Evolutionary conservation across 1,139 yeast genomes (phyloP), one percentile per base, ranked within the genome.

Genomic region (Yamadazyma siamensis): DNA sequence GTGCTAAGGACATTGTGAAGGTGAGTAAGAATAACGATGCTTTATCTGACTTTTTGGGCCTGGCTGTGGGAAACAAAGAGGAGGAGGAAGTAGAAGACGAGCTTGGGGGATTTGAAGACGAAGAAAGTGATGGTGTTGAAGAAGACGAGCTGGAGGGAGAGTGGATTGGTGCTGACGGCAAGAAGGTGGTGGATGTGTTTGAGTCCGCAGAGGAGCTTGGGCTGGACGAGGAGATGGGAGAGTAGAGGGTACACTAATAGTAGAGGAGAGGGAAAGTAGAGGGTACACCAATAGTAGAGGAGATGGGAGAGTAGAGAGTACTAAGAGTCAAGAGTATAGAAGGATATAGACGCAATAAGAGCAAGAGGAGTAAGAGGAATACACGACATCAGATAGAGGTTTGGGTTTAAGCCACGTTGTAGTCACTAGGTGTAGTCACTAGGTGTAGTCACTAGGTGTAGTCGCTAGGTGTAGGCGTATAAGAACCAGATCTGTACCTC

Each of bases 1-100:
- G 80, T 6, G 91, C 85, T 14, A 84, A 85, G 53, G 95, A 85
- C 34, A 71, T 87, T 15, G 77, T 78, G 2, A 60, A 61, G 28
- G 57, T 77, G 4, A 64, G 80, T 3, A 74, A 67, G 39, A 66
- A 67, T 26, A 83, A 80, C 46, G 71, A 69, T 35, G 78, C 77
- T 51, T 59, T 75, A 28, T 68, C 66, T 46, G 54, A 56, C 26
- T 71, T 73, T 58, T 56, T 69, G 36, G 46, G 39, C 4, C 47
- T 43, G 4, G 51, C 54, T 14, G 47, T 47, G 5, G 45, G 43
- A 13, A 44, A 49, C 43, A 45, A 38, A 46, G 46, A 27, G 12
- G 43, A 32, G 4, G 36, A 28, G 1, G 49, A 31, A 8, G 35
- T 21, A 3, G 46, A 34, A 1, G 60, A 46, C 7, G 50, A 43